Percentiles rank a stretch among this genome's conserved stretches.
Conservation (phyloP, 192 early-diverging fungal species). For the Glomus cerebriforme region DNA sequence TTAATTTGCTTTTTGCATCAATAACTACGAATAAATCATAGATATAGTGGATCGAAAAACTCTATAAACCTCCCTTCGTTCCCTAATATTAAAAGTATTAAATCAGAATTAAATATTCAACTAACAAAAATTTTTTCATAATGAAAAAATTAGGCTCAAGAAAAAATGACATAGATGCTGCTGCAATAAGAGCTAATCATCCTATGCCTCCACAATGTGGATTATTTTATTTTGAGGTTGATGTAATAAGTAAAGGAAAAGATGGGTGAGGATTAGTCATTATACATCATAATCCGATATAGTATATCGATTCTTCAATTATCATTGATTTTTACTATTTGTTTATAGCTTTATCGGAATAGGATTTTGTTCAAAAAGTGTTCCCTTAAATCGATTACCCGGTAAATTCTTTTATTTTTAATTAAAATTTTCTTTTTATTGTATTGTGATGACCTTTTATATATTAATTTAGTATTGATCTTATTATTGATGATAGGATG, state of each 20-base stretch:
- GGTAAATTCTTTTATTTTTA: conserved; percentile 51
- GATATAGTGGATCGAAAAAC: too few relatives aligned
- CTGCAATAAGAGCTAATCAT: conserved; percentile 74
- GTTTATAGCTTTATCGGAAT: conserved; percentile 72
- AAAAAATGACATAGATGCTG: conserved; percentile 75
- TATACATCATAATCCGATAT: not conserved
- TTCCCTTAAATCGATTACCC: conserved; percentile 71
- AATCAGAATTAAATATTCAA: not conserved
- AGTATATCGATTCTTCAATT: not conserved
- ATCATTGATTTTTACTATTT: not conserved
- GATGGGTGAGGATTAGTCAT: conserved; percentile 61
- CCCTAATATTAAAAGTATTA: not conserved
- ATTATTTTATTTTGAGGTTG: conserved; percentile 91
- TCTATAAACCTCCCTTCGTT: not conserved
- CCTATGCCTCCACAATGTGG: conserved; percentile 85
- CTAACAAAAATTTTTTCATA: not conserved
- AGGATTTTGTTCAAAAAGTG: conserved; percentile 69
- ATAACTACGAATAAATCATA: not conserved
- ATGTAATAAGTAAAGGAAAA: conserved; percentile 81
- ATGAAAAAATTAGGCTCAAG: conserved; percentile 56
- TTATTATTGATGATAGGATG: conserved; percentile 63
- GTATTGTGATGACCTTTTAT: not conserved
- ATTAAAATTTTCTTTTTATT: too few relatives aligned
- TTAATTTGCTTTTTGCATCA: not conserved
- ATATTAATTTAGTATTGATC: not conserved